Base-by-base conservation (phyloP, 345 rosid species). In the Litchi chinensis region DNA sequence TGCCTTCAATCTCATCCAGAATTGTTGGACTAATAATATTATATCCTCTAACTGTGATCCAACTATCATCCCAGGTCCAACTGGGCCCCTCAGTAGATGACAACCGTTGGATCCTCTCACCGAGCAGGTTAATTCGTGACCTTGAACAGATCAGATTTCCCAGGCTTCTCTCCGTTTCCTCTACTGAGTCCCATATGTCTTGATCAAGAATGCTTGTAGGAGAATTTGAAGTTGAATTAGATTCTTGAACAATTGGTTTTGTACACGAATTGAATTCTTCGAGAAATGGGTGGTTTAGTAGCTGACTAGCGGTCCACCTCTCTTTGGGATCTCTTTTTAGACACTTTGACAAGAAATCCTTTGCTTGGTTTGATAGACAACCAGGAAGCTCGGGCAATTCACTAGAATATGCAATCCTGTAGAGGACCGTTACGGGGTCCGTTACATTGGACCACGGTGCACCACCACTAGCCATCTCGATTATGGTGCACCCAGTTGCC, bases 391-490 rank as follows among this genome's bases (percentile, higher is more conserved):
- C 89, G 11, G 95, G 95, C 4, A 77, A 40, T 50, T 85, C 88
- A 50, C 80, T 79, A 26, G 88, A 79, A 80, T 84, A 87, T 39
- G 87, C 90, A 46, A 91, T 82, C 76, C 85, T 83, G 81, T 87
- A 86, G 0, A 91, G 68, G 28, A 86, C 81, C 24, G 83, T 68
- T n/a, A 87, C 83, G 59, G 88, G 90, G 80, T 89, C 84, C 4
- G 71, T 26, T 19, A 28, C 77, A 22, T 79, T 80, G 0, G 41
- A 48, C 95, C 95, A 91, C 15, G 89, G 91, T 0, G 80, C 80
- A 4, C 97, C 95, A 5, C 97, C 95, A 10, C 88, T 92, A 0
- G 90, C 89, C 98, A 94, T 94, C 83, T 94, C 98, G 6, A 94
- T 81, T 46, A 92, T 76, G 50, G 94, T 89, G 82, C 98, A 94